These are phyloP conservation scores for Alliaria petiolata DNA, from an alignment of 345 rosid genomes.

Conservation along the genomic window DNA sequence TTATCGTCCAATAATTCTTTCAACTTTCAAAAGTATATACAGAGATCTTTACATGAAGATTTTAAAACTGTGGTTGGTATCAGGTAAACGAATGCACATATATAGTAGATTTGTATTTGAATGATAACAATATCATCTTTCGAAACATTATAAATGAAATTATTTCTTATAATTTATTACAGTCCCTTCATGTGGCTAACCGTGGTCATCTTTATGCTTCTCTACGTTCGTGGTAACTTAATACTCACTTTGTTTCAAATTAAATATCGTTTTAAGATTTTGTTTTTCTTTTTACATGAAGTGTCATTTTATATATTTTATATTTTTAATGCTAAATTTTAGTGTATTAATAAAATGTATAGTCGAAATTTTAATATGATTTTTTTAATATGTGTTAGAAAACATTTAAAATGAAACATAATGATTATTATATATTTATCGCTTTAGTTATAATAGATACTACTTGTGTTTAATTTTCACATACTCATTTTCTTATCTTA, in stretches of 20 bases:
- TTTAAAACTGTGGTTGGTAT: slow-evolving; percentile 79
- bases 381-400: not conserved
- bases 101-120: not conserved
- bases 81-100: slow-evolving; percentile 36
- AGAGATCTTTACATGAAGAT: slow-evolving; percentile 72
- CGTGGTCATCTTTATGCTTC: slow-evolving; percentile 61
- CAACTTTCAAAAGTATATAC: slow-evolving; percentile 69
- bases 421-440: not conserved
- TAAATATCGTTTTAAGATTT: too few relatives aligned
- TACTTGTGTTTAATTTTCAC: not conserved
- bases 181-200: slow-evolving; percentile 71
- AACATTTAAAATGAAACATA: too few relatives aligned
- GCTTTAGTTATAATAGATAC: not conserved
- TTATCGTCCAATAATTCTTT: slow-evolving; percentile 42
- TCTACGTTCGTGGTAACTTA: slow-evolving; percentile 61
- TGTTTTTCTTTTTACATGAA: too few relatives aligned
- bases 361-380: too few relatives aligned
- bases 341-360: too few relatives aligned
- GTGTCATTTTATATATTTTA: too few relatives aligned
- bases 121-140: not conserved
- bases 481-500: not conserved
- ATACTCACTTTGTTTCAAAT: too few relatives aligned
- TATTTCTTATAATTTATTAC: slow-evolving; percentile 4
- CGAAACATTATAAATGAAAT: not conserved
- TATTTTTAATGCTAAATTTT: too few relatives aligned